These are phyloP conservation scores for Lentinula aciculospora DNA, from an alignment of 768 basidiomycete genomes.

Conservation along the genomic window DNA sequence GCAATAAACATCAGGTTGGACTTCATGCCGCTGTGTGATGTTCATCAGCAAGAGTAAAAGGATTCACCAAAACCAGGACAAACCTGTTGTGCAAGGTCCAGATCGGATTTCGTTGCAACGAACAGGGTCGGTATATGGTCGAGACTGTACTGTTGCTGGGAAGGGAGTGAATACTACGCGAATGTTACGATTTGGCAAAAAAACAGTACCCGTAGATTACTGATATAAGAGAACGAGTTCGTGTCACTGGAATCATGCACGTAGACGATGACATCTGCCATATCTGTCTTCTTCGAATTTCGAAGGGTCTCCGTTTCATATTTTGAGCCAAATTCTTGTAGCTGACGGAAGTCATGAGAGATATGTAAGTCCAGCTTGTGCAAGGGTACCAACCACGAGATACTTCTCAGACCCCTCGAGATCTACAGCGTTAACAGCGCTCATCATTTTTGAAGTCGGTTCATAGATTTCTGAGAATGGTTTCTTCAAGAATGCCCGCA, in stretches of 20 bases:
- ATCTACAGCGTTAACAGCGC: conserved; percentile 93
- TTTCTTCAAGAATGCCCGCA: conserved; percentile 84
- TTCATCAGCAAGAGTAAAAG: conserved; percentile 1
- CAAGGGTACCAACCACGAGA: conserved; percentile 67
- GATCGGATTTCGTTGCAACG: conserved; percentile 98
- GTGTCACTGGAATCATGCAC: conserved; percentile 98
- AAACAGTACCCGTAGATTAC: conserved; percentile 78
- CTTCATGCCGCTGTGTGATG: conserved; percentile 77
- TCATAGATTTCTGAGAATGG: conserved; percentile 70
- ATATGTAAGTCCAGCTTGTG: neutral
- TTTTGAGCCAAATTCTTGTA: conserved; percentile 96
- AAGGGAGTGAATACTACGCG: conserved; percentile 13
- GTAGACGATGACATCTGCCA: conserved; percentile 92
- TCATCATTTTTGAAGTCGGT: conserved; percentile 85
- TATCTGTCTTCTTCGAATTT: conserved; percentile 85
- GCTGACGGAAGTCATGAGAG: conserved; percentile 33
- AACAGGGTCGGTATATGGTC: conserved; percentile 95
- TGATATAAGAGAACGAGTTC: conserved; percentile 98
- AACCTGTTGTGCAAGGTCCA: conserved; percentile 93
- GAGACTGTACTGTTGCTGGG: conserved; percentile 92
- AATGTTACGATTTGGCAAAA: neutral
- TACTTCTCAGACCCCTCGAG: conserved; percentile 95
- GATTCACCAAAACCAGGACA: conserved; percentile 14
- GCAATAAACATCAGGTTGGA: conserved; percentile 97
- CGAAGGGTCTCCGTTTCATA: conserved; percentile 90